These are phyloP conservation scores for Calocybe cyanea DNA, from an alignment of 768 basidiomycete genomes.

Conservation along the genomic window DNA sequence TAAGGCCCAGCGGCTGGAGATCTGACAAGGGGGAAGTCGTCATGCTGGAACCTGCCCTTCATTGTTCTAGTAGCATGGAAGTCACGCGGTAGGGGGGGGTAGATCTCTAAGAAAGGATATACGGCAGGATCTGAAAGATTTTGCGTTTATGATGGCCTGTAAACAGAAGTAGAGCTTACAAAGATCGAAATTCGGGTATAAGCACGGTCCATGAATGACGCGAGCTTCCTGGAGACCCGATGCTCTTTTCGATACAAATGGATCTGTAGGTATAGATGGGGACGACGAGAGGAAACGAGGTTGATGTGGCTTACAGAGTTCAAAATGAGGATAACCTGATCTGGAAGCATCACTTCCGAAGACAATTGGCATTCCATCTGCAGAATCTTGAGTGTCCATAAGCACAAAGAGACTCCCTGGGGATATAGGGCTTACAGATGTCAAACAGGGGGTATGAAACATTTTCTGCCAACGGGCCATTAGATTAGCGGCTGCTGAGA, in stretches of 20 bases:
- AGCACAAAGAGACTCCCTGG: too few species aligned
- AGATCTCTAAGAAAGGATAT: slow-evolving; percentile 21
- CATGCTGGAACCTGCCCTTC: not conserved
- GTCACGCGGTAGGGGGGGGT: slow-evolving; percentile 12
- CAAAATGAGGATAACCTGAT: slow-evolving; percentile 3
- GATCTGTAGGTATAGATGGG: not conserved
- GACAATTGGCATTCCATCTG: not conserved
- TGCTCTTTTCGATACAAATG: not conserved
- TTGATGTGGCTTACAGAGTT: slow-evolving; percentile 6
- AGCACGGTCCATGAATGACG: slow-evolving; percentile 3
- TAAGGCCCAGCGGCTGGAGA: slow-evolving; percentile 1
- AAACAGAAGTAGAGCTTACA: slow-evolving; percentile 1
- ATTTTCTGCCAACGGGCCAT: too few species aligned
- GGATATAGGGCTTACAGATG: slow-evolving; percentile 23
- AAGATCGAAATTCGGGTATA: slow-evolving; percentile 11
- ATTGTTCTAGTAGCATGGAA: not conserved
- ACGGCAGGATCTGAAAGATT: slow-evolving; percentile 34
- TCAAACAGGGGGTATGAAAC: slow-evolving; percentile 28
- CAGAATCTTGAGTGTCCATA: too few species aligned
- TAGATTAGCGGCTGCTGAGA: too few species aligned
- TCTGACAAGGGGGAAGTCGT: not conserved
- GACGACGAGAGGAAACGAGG: not conserved
- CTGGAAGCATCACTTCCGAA: not conserved
- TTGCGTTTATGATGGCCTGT: not conserved
- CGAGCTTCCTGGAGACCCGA: not conserved